phyloP scores from a whole-genome alignment of 129 eudicot species.

The Ambrosia artemisiifolia region DNA sequence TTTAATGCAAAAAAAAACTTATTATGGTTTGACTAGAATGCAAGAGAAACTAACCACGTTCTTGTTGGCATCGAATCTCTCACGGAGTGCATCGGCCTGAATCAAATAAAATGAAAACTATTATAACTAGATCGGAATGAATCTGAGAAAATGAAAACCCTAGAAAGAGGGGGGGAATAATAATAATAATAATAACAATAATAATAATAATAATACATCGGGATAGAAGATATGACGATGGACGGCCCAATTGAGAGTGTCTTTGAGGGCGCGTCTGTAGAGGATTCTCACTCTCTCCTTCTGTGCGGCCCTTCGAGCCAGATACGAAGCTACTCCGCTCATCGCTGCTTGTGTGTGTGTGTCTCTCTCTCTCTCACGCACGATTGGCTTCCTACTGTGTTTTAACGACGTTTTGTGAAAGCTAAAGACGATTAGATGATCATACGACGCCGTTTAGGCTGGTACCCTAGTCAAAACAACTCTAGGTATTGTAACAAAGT shows the following conservation, averaged over 20 bases:
- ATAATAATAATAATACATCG: slow-evolving; percentile 49
- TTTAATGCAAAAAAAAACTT: background rate
- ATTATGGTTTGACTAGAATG: background rate
- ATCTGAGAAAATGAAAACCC: slow-evolving; percentile 35
- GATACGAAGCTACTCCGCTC: slow-evolving; percentile 66
- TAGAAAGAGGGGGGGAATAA: background rate
- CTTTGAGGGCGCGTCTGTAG: slow-evolving; percentile 79
- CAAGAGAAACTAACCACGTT: slow-evolving; percentile 54
- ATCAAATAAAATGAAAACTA: slow-evolving; percentile 2
- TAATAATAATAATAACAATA: background rate
- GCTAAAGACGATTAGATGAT: too few relatives aligned
- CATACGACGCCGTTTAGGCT: slow-evolving; percentile 6
- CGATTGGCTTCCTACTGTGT: slow-evolving; percentile 7
- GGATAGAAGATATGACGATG: slow-evolving; percentile 95
- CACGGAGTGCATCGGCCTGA: slow-evolving; percentile 87
- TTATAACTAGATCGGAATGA: slow-evolving; percentile 8
- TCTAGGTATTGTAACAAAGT: too few relatives aligned
- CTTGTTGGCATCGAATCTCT: slow-evolving; percentile 78
- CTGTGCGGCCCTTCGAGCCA: slow-evolving; percentile 83
- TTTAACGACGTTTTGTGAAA: slow-evolving; percentile 2
- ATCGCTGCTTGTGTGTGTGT: slow-evolving; percentile 34
- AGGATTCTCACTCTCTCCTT: slow-evolving; percentile 80
- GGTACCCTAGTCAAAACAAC: too few relatives aligned
- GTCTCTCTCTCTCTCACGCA: slow-evolving; percentile 19
- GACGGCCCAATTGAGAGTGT: slow-evolving; percentile 98